Evolutionary conservation across 2,329 filamentous ascomycete species (phyloP).

Genomic region (Cercospora citrullina): DNA sequence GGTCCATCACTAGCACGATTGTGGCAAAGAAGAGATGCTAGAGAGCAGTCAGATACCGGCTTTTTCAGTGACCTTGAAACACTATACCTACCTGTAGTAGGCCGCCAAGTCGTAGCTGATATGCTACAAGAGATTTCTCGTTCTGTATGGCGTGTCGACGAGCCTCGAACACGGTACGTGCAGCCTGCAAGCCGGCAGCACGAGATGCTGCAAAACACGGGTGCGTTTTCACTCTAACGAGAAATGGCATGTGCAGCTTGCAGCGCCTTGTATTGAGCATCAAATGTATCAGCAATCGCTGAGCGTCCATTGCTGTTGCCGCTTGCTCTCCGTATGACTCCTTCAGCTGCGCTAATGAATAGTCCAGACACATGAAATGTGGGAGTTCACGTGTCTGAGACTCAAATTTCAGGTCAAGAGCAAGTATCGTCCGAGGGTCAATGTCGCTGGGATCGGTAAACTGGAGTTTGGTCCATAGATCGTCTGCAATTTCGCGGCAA

Average conservation of each 20-base stretch:
- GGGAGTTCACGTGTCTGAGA: slow-evolving; percentile 25
- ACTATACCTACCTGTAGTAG: slow-evolving; percentile 18
- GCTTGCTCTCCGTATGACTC: slow-evolving; percentile 15
- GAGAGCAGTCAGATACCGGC: neutral
- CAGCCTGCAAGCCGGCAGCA: slow-evolving; percentile 27
- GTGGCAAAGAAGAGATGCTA: slow-evolving; percentile 33
- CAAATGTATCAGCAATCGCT: slow-evolving; percentile 26
- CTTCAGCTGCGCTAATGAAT: slow-evolving; percentile 16
- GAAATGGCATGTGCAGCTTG: slow-evolving; percentile 34
- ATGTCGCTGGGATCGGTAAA: slow-evolving; percentile 18
- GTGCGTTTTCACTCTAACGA: slow-evolving; percentile 28
- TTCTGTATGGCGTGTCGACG: slow-evolving; percentile 15
- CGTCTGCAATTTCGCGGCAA: slow-evolving; percentile 46
- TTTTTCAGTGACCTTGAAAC: neutral
- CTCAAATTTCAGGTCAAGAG: slow-evolving; percentile 29
- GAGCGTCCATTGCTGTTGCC: slow-evolving; percentile 11
- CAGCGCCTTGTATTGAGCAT: slow-evolving; percentile 30
- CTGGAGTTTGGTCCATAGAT: slow-evolving; percentile 31
- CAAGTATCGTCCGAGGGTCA: slow-evolving; percentile 22
- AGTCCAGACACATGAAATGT: slow-evolving; percentile 20
- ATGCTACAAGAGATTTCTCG: neutral
- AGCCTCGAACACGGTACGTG: slow-evolving; percentile 24
- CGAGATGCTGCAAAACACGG: slow-evolving; percentile 27
- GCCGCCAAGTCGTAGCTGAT: slow-evolving; percentile 18
- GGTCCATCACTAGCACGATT: slow-evolving; percentile 34